Base-by-base conservation (phyloP, 768 basidiomycete species). In the Hebeloma cylindrosporum region DNA sequence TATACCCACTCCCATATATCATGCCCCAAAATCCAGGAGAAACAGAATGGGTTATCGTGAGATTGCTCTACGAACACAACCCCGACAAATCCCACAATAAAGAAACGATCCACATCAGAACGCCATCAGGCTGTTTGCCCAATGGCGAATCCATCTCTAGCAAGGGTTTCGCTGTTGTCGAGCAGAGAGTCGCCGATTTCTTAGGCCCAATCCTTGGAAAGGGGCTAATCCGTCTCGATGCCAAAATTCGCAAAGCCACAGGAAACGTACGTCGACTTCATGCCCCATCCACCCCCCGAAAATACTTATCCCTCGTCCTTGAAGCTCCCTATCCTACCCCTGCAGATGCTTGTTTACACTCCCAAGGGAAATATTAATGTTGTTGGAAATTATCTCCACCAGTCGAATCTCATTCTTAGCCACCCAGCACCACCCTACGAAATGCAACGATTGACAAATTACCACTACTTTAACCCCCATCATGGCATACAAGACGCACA, bases 321-420 rank as follows among this genome's bases (percentile, higher is more conserved):
- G 2, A 64, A 94, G 90, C 74, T 88, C 40, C 87, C 88, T 36
- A 88, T 93, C 43, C 72, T 95, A 33, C 80, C 84, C 16, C 73
- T 97, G 13, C 85, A 87, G 59, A 78, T 96, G 65, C 79, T 96
- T 28, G 82, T 97, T 22, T 95, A 88, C 66, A 95, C 95, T 4
- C 91, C 92, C 4, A 96, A 95, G 63, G 89, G 91, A 23, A 93
- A 97, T 65, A 86, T 98, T 51, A 69, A 75, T 23, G 82, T 86
- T 43, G 86, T 99, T 50, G 83, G 89, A 50, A 74, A 80, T 57
- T 83, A 82, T 57, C 77, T 98, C 38, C 78, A 81, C 17, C 74
- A 79, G 45, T 75, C 77, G 48, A 77, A 76, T 29, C 69, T 93
- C 6, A 71, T 86, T 40, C 80, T 98, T 35, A 83, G 90, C 57